A percentile compares a stretch with the other conserved stretches of the same genome.
These are phyloP conservation scores for Calonectria multiphialidica DNA, from an alignment of 2,329 filamentous ascomycete genomes.

Conservation along the genomic window DNA sequence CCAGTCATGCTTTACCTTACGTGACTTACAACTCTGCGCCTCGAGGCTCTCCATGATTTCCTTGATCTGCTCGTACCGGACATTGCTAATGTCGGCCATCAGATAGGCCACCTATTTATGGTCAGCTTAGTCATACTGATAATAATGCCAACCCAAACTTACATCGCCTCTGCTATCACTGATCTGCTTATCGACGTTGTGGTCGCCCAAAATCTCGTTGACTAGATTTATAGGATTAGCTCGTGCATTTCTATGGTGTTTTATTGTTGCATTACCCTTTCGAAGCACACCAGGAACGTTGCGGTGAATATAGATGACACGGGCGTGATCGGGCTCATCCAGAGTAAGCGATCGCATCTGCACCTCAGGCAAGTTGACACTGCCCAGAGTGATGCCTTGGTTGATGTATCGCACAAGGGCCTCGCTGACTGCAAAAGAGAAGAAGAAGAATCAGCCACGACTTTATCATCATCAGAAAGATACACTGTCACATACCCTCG, in stretches of 20 bases:
- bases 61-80: slow-evolving; percentile 84
- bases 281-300: slow-evolving; percentile 96
- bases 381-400: slow-evolving; percentile 89
- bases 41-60: slow-evolving; percentile 88
- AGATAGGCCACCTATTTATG: slow-evolving; percentile 81
- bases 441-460: slow-evolving; percentile 17
- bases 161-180: slow-evolving; percentile 94
- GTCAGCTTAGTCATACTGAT: neutral
- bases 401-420: slow-evolving; percentile 95
- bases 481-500: slow-evolving; percentile 66
- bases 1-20: neutral
- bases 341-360: slow-evolving; percentile 89
- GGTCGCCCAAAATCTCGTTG: slow-evolving; percentile 92
- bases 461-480: neutral
- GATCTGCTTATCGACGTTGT: slow-evolving; percentile 99
- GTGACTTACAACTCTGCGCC: slow-evolving; percentile 77
- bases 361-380: slow-evolving; percentile 98
- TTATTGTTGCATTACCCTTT: slow-evolving; percentile 68
- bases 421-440: slow-evolving; percentile 72
- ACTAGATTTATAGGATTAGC: slow-evolving; percentile 62
- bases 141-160: slow-evolving; percentile 44
- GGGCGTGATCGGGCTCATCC: slow-evolving; percentile 89
- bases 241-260: neutral
- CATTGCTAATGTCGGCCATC: slow-evolving; percentile 96
- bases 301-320: slow-evolving; percentile 96